Base-by-base conservation (phyloP, 805 yeast species). In the Schwanniomyces yamadae region DNA sequence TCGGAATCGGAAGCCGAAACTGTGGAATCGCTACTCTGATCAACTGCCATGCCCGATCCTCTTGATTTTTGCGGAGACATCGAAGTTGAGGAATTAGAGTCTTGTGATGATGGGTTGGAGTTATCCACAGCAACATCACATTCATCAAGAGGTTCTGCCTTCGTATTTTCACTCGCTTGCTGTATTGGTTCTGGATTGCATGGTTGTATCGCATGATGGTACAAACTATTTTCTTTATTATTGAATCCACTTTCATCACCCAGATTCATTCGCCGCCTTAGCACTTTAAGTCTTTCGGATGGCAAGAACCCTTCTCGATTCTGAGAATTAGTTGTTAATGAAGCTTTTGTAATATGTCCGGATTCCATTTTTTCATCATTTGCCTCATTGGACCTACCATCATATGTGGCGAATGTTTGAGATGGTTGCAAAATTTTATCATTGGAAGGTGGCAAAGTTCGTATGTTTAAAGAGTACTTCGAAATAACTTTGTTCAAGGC, bases 401-500 rank as follows among this genome's bases (percentile, higher is more conserved):
- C 8, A 9, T 7, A 8, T 25, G 22, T 33, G 9, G 36, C 14
- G 10, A 15, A 7, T 33, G 32, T n/a, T 29, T 10, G n/a, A 13
- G 12, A 12, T 13, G 17, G 11, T 29, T 10, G 24, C 13, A 24
- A 35, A 13, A 6, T 24, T 14, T 19, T 14, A 14, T 19, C 34
- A 5, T n/a, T n/a, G n/a, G n/a, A n/a, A n/a, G n/a, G n/a, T n/a
- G n/a, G n/a, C n/a, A n/a, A n/a, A n/a, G n/a, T n/a, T n/a, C n/a
- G n/a, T n/a, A n/a, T n/a, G n/a, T 37, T 37, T 15, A 54, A 46
- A 10, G 69, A 58, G 50, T 82, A 82, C 55, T 82, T 82, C 22
- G 78, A 62, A 22, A 78, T 65, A 10, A 82, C 82, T 49, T 77
- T 80, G 17, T 60, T 55, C 33, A 81, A 49, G 0, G 87, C 87